Evolutionary conservation across 2,329 filamentous ascomycete genomes (phyloP), one percentile per base, ranked within the genome.

Genomic region (Cladosporium colombiae): DNA sequence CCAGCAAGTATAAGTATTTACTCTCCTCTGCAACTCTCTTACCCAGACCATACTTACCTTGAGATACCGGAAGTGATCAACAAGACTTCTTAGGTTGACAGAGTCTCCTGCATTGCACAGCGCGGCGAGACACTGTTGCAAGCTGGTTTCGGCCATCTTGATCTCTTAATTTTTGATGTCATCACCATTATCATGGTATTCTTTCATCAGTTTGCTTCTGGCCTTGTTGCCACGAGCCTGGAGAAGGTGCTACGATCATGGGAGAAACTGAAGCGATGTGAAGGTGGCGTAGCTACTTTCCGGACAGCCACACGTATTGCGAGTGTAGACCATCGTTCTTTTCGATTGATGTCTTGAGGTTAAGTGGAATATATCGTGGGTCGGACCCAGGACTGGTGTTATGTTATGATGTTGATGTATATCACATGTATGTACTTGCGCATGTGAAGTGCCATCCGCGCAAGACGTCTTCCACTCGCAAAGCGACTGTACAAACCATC

Each of bases 81-180:
- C 67, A 65, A 65, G 33, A 55, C 33, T 55, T 21, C 66, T 52
- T 40, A 53, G 46, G 25, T 31, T 40, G 35, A 50, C 64, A 18
- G 18, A 27, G 59, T 23, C 27, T 56, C 57, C 65, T 64, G 53
- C 46, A 64, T 65, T 69, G 50, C 62, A 70, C 68, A 70, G 62
- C 68, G 68, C 65, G 68, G 68, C 18, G 65, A 59, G 40, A 50
- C 23, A 16, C 44, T 31, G 49, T 31, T n/a, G 61, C 2, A 18
- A 63, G 50, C 23, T 63, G 61, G 50, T 23, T 63, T 63, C 61
- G 61, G 61, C 50, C 50, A 63, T 46, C 50, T 56, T n/a, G 3
- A 18, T 2, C 2, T 16, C 33, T n/a, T 8, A 63, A 56, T 63
- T 63, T 63, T 63, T 63, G 33, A 29, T 62, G n/a, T 18, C n/a